Conservation (phyloP, 1,139 yeast genomes). For the Arxiozyma bovina region DNA sequence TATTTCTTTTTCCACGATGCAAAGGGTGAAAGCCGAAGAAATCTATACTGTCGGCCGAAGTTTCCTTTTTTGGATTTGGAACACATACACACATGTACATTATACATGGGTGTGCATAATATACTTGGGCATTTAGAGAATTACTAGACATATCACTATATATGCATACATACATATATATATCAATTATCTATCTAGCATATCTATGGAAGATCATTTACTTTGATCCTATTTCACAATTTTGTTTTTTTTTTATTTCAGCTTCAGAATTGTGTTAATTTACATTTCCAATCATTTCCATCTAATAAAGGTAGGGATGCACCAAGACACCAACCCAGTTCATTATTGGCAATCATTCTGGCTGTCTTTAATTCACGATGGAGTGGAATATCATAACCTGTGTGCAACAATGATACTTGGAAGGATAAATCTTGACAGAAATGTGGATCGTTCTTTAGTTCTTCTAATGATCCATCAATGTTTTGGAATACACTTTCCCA, state of each 20-base stretch:
- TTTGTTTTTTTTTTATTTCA: not conserved
- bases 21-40: too few species aligned
- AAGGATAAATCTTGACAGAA: conserved; percentile 92
- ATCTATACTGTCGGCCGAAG: not conserved
- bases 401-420: conserved; percentile 81
- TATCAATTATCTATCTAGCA: too few species aligned
- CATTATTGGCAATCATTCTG: conserved; percentile 75
- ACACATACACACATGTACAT: too few species aligned
- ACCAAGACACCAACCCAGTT: conserved; percentile 97
- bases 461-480: conserved; percentile 56
- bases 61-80: not conserved
- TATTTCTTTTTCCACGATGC: too few species aligned
- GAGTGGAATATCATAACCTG: conserved; percentile 92
- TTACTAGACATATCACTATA: too few species aligned
- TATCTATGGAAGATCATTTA: not conserved
- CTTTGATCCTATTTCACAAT: not conserved
- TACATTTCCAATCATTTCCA: conserved; percentile 65
- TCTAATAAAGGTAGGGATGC: conserved; percentile 88
- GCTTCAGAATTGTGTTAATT: conserved; percentile 26
- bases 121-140: not conserved
- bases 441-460: conserved; percentile 68
- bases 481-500: conserved; percentile 58
- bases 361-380: conserved; percentile 88
- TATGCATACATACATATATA: too few species aligned
- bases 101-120: too few species aligned